Evolutionary conservation across 1,284 basidiomycete genomes (phyloP), one percentile per base, ranked within the genome.

Genomic region (Irpex lacteus): DNA sequence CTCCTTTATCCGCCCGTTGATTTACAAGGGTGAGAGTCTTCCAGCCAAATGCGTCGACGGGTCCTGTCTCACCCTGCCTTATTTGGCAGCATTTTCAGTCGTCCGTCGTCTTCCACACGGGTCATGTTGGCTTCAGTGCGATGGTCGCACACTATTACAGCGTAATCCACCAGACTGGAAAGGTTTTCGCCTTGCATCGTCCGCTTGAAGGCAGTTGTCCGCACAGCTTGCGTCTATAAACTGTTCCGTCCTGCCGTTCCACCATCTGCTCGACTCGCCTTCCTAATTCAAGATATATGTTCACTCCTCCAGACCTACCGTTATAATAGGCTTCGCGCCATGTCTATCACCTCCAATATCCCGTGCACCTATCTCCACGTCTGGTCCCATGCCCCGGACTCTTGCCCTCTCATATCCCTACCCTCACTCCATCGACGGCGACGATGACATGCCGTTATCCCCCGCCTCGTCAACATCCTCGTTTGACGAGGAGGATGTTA

Each of bases 401-500:
- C 65, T 62, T 60, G 56, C 57, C 19, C 36, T 63, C 53, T 59
- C 53, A 15, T 44, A 44, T 44, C 40, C 40, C 15, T 44, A 57
- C 50, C 50, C 61, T 38, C 72, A 70, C 59, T 36, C 65, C 53
- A 61, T 63, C 32, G 73, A 76, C 1, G 75, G 68, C 62, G 78
- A 80, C 26, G 66, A 67, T 55, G 75, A 75, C 15, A 72, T 74
- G 32, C 62, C 68, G 49, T 74, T 71, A 0, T 74, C 70, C 4
- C 70, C 71, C 21, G 70, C 82, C 3, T 73, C 78, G 1, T 82
- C 81, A 3, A 83, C 82, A 8, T 82, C 81, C 9, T 85, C 85
- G 5, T 68, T 81, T 53, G 88, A 90, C 68, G 87, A 90, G 65
- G 88, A 90, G 32, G 81, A 85, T 60, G 73, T 82, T 62, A 90